These are phyloP conservation scores for Monoraphidium neglectum DNA, from an alignment of 139 green algal species.

Conservation along the genomic window DNA sequence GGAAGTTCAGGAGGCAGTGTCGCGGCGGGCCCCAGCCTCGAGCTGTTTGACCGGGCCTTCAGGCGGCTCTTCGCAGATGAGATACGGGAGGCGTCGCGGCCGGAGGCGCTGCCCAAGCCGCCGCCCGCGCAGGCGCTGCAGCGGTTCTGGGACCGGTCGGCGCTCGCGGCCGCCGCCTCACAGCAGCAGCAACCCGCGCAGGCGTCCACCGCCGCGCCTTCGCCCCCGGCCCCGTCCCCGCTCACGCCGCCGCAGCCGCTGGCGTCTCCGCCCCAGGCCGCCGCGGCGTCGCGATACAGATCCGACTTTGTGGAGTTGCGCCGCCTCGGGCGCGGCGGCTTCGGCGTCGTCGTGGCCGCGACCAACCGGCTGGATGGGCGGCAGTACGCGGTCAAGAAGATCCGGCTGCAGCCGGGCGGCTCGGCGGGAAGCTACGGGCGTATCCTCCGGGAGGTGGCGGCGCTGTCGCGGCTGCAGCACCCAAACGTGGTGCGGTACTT, in stretches of 20 bases:
- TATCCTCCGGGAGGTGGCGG: constrained; percentile 91
- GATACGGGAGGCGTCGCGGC: constrained; percentile 3
- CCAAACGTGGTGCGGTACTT: constrained; percentile 92
- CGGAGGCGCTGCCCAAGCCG: neutral
- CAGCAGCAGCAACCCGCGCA: too few relatives aligned
- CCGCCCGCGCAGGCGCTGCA: constrained; percentile 26
- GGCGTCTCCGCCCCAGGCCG: neutral
- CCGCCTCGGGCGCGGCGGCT: constrained; percentile 82
- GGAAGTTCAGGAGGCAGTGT: neutral
- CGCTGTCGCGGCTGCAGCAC: constrained; percentile 89
- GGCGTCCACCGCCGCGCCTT: neutral
- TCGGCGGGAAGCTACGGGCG: constrained; percentile 42
- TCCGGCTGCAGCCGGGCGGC: constrained; percentile 62
- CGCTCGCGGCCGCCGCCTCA: neutral
- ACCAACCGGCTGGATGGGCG: constrained; percentile 61
- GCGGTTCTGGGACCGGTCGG: constrained; percentile 49
- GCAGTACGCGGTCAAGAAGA: constrained; percentile 94
- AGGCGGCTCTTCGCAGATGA: constrained; percentile 55
- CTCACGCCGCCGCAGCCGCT: neutral
- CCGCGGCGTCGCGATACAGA: constrained; percentile 47
- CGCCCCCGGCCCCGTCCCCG: neutral
- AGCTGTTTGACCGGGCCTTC: constrained; percentile 74
- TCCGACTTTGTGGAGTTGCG: constrained; percentile 78
- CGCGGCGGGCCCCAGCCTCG: constrained; percentile 33
- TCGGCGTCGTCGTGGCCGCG: constrained; percentile 84